Evolutionary conservation across 441 rosid genomes (phyloP).

Genomic region (Pelargonium cotyledonis): DNA sequence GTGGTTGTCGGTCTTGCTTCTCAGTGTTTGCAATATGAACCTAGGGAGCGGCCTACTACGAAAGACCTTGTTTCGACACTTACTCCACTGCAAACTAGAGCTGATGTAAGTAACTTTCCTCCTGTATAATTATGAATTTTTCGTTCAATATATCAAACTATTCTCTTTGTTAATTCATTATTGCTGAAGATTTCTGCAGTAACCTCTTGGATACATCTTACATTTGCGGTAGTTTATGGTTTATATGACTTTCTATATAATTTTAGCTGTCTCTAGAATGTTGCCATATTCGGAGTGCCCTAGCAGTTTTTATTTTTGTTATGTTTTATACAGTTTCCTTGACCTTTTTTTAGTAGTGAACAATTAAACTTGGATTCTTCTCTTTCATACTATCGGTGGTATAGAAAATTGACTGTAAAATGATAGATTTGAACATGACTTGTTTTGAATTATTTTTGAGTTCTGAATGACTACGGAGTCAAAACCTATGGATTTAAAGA

Average conservation of each 20-base stretch:
- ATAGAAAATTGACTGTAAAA: too few relatives aligned
- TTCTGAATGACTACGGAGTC: too few relatives aligned
- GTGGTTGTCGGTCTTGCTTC: conserved; percentile 61
- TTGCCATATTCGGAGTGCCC: not conserved
- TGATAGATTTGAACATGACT: too few relatives aligned
- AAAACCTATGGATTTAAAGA: too few relatives aligned
- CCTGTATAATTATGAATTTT: conserved; percentile 3
- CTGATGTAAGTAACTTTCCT: conserved; percentile 40
- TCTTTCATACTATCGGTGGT: too few relatives aligned
- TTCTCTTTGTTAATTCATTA: not conserved
- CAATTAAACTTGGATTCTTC: too few relatives aligned
- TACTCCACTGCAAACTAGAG: conserved; percentile 50
- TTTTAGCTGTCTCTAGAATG: not conserved
- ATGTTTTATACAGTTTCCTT: too few relatives aligned
- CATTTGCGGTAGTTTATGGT: not conserved
- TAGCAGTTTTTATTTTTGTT: not conserved
- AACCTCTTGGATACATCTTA: not conserved
- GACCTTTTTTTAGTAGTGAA: too few relatives aligned
- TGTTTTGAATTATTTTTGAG: too few relatives aligned
- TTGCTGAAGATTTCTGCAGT: not conserved
- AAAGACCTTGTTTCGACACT: conserved; percentile 59
- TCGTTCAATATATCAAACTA: not conserved
- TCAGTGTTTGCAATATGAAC: conserved; percentile 64
- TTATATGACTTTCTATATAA: not conserved
- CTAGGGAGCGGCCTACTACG: conserved; percentile 55